phyloP scores from a whole-genome alignment of 2,329 filamentous ascomycete genomes.

The Claviceps digitariae region DNA sequence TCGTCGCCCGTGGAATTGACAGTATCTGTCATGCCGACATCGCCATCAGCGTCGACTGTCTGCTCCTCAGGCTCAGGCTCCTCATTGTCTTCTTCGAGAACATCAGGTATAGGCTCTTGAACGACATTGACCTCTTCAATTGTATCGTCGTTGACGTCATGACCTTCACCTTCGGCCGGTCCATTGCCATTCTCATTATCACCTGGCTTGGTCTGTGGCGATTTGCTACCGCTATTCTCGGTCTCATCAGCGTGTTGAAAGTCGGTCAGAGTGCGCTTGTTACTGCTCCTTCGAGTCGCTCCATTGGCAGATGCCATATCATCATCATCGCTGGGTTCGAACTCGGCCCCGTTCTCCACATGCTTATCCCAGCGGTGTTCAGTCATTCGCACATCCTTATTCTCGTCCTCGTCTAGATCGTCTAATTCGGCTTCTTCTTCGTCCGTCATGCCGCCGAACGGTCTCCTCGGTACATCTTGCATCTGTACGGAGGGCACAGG shows the following conservation, averaged over 20 bases:
- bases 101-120: conserved; percentile 15
- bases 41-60: conserved; percentile 33
- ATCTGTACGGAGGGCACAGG: conserved; percentile 85
- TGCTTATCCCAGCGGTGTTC: conserved; percentile 72
- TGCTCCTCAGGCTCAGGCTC: conserved; percentile 13
- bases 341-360: conserved; percentile 63
- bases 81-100: conserved; percentile 7
- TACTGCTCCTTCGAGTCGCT: conserved; percentile 39
- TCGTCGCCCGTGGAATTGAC: conserved; percentile 16
- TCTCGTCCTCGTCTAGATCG: conserved; percentile 69
- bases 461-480: conserved; percentile 57
- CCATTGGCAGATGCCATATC: conserved; percentile 64
- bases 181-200: conserved; percentile 18
- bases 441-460: conserved; percentile 48
- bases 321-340: conserved; percentile 82
- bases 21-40: conserved; percentile 36
- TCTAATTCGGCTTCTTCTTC: conserved; percentile 54
- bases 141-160: conserved; percentile 27
- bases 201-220: conserved; percentile 21
- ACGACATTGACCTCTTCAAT: conserved; percentile 28
- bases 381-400: conserved; percentile 71
- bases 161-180: conserved; percentile 16
- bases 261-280: conserved; percentile 38
- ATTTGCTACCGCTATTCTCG: conserved; percentile 23
- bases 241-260: conserved; percentile 30